phyloP scores from a whole-genome alignment of 495 filamentous ascomycete species.

The Pseudotulostoma volvatum region DNA sequence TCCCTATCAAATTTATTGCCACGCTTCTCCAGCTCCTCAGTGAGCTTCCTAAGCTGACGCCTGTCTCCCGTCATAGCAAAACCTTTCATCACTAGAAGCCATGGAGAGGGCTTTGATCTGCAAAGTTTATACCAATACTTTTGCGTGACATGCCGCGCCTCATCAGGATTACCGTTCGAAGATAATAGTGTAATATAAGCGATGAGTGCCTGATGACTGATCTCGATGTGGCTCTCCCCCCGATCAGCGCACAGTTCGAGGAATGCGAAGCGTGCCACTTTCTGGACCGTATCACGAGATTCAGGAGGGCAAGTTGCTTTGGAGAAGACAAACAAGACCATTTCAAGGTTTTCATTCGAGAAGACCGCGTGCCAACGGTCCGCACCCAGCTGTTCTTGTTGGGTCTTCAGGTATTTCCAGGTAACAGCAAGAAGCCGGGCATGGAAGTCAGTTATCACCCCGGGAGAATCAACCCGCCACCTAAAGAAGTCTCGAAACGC shows the following conservation, averaged over 20 bases:
- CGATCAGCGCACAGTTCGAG: constrained; percentile 31
- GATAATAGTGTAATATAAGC: constrained; percentile 39
- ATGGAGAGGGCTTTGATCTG: constrained; percentile 26
- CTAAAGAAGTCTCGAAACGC: constrained; percentile 52
- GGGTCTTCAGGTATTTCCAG: constrained; percentile 38
- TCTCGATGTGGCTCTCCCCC: constrained; percentile 20
- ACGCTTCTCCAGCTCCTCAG: constrained; percentile 14
- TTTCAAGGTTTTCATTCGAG: constrained; percentile 34
- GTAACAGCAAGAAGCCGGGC: constrained; percentile 39
- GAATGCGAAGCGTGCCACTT: constrained; percentile 41
- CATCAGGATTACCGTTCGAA: constrained; percentile 39
- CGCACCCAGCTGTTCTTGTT: constrained; percentile 20
- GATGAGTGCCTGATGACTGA: constrained; percentile 27
- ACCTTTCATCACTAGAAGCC: constrained; percentile 45
- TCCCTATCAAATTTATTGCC: constrained; percentile 19
- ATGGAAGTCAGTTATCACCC: constrained; percentile 47
- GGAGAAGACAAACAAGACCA: constrained; percentile 23
- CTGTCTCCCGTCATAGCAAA: constrained; percentile 45
- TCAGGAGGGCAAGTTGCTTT: constrained; percentile 22
- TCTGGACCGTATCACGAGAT: constrained; percentile 20
- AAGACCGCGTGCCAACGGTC: constrained; percentile 25
- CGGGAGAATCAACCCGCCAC: constrained; percentile 28
- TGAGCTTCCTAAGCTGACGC: constrained; percentile 24
- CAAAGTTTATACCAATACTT: constrained; percentile 25
- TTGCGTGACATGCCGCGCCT: constrained; percentile 36